These are phyloP conservation scores for Alternaria triticimaculans DNA, from an alignment of 2,329 filamentous ascomycete genomes.

Conservation along the genomic window DNA sequence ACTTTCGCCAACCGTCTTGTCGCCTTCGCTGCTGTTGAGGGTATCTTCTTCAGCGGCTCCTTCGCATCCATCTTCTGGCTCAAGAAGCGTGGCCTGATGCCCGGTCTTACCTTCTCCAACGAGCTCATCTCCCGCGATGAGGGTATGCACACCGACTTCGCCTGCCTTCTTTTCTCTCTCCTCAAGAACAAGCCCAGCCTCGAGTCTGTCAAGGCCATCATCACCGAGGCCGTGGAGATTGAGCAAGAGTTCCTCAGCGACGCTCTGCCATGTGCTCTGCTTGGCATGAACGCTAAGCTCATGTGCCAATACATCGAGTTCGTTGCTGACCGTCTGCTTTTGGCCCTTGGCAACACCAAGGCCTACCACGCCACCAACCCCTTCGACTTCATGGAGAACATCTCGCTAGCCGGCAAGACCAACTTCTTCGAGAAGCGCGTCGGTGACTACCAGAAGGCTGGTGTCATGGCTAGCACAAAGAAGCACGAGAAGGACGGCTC, in stretches of 20 bases:
- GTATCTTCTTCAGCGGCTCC: conserved; percentile 99
- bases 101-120: conserved; percentile 98
- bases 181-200: conserved; percentile 88
- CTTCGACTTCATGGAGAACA: conserved; percentile 99
- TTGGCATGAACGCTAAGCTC: conserved; percentile 95
- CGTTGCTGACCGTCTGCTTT: conserved; percentile 91
- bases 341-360: conserved; percentile 93
- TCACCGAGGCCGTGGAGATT: conserved; percentile 90
- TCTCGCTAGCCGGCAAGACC: conserved; percentile 97
- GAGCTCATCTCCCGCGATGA: conserved; percentile 99
- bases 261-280: conserved; percentile 86
- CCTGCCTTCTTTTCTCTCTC: conserved; percentile 97
- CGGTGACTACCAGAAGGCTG: conserved; percentile 98
- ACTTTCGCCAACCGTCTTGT: conserved; percentile 95
- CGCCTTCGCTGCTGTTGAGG: conserved; percentile 96
- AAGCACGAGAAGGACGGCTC: conserved; percentile 63
- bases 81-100: conserved; percentile 99
- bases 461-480: conserved; percentile 94
- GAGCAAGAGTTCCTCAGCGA: conserved; percentile 99
- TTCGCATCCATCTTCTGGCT: conserved; percentile 99
- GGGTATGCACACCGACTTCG: conserved; percentile 99
- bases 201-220: conserved; percentile 82
- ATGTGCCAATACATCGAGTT: conserved; percentile 99
- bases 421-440: conserved; percentile 99
- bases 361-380: conserved; percentile 92